Evolutionary conservation across 1,284 basidiomycete genomes (phyloP), one percentile per base, ranked within the genome.

Genomic region (Ustilago trichophora): DNA sequence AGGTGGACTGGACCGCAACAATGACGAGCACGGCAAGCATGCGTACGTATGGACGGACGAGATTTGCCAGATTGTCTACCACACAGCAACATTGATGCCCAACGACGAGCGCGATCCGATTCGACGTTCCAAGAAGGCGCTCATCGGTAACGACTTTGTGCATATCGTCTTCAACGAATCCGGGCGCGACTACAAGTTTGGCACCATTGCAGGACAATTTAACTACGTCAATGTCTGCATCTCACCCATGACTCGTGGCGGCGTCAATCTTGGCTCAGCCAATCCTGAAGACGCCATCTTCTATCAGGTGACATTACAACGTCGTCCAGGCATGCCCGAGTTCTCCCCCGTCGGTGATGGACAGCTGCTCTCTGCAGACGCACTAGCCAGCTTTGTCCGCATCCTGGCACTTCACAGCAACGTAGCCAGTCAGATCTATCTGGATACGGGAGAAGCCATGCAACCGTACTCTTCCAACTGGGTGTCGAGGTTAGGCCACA

Each of bases 1-100:
- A 3, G 95, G 94, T 24, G 93, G 93, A 2, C 85, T 98, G 26
- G 90, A 95, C 80, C 88, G 90, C 6, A 88, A 91, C 67, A 88
- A 90, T 73, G 93, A 98, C 80, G 92, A 98, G 44, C 80, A 81
- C 44, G 80, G 80, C 34, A 78, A 78, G 60, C 77, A 79, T 34
- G 78, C 78, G 12, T 98, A 98, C 77, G 93, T 94, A 0, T 98
- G 95, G 94, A 94, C 93, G 90, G 93, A 99, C 82, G 93, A 97
- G 77, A 94, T 97, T 37, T 89, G 90, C 15, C 96, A 98, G 80
- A 88, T 97, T 57, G 86, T 97, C 48, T 99, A 92, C 82, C 96
- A 98, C 82, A 90, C 93, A 1, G 91, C 95, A 3, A 98, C 96
- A 1, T 88, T 99, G 83, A 98, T 98, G 96, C 96, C 96, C n/a